Base-by-base conservation (phyloP, 805 yeast genomes). In the Suhomyces sp. region DNA sequence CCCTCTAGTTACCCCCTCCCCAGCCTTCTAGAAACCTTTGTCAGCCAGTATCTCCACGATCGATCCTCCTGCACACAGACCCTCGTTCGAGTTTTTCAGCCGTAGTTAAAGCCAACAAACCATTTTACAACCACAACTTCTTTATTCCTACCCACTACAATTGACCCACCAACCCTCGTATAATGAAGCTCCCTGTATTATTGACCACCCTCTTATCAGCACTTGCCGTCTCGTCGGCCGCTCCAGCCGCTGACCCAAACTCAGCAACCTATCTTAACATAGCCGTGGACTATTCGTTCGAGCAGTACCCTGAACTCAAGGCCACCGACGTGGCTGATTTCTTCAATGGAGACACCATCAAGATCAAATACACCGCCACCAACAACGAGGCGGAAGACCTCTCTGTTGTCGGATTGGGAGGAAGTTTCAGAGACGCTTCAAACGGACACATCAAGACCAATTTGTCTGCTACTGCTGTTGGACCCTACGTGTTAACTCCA, bases 351-450 rank as follows among this genome's bases (percentile, higher is more conserved):
- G 82, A 83, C 24, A 62, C 68, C 18, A 58, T 77, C 23, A 58
- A 77, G 2, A 53, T 84, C 36, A 59, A 57, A 14, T 82, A 79
- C 55, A 58, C 68, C 6, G 69, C 82, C 40, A 48, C 56, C 32
- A 82, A 82, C 52, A 60, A 69, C 23, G 84, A 81, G 44, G 74
- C 72, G 5, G 58, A 53, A 11, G 69, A 68, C 4, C 65, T 75
- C 26, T 63, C 73, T 14, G 58, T 85, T 36, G 74, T 79, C 30
- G 93, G 88, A 39, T 76, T 81, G 37, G 83, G 86, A 35, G 93
- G 93, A 36, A 51, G 70, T 35, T 70, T 84, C 58, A 63, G 72
- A 37, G 70, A 78, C 40, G 78, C 84, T 17, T 63, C 61, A 40
- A 69, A 73, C 33, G 76, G 79, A 39, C 71, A 69, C 29, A 46